Evolutionary conservation across 768 basidiomycete species (phyloP), one percentile per base, ranked within the genome.

Genomic region (Galerina sulciceps): DNA sequence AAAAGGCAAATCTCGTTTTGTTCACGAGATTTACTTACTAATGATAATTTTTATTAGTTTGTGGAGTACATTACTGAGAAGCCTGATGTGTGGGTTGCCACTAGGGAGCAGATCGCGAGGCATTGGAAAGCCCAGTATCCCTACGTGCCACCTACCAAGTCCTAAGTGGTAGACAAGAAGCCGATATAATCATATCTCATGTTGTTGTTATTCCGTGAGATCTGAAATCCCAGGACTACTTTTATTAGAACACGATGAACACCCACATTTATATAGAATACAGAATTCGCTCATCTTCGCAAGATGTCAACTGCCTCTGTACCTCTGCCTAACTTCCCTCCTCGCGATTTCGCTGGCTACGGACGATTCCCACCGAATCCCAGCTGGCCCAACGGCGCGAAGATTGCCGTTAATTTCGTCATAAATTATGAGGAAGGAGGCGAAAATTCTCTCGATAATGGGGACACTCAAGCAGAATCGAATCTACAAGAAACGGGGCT

Each of bases 391-490:
- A 64, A 64, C 36, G 56, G 59, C 23, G 55, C 62, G 41, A 64
- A 60, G 44, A 60, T 64, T 41, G 62, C 62, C 8, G 59, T 64
- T 26, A 64, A 64, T 48, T 64, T 64, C 34, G 62, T 64, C 35
- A 64, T 64, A 17, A 64, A 64, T 47, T 64, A 64, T 23, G 62
- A 64, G 46, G 62, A 64, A 34, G 62, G 62, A 35, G 62, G 62
- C 15, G 62, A 64, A 18, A 64, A 60, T 36, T 42, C 62, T 17
- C 53, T 64, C 17, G 62, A 64, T 35, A 64, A 64, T 51, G 62
- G 62, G 5, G 62, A 64, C 34, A 52, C 52, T n/a, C 62, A 64
- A 31, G 62, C 55, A 14, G 62, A 64, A 47, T 37, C 53, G 0
- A 55, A 51, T 10, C 47, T 64, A 0, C 62, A 64, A 37, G 62